These are phyloP conservation scores for Penicillium canariense DNA, from an alignment of 495 filamentous ascomycete species.

Conservation along the genomic window DNA sequence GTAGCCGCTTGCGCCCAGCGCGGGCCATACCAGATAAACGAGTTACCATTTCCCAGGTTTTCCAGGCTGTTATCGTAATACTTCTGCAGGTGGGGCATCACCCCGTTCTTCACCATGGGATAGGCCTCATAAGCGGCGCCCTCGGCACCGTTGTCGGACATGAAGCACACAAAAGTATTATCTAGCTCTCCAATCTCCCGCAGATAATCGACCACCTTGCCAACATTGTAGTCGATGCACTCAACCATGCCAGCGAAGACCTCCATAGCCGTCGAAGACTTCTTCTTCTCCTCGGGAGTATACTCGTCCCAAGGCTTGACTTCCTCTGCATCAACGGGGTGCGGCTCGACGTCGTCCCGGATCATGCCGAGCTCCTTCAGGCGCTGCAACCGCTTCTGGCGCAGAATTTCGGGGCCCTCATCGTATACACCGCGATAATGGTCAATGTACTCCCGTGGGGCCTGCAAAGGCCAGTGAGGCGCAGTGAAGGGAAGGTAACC, in stretches of 20 bases:
- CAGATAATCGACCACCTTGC: constrained; percentile 56
- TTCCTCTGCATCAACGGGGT: constrained; percentile 53
- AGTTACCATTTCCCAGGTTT: constrained; percentile 59
- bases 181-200: constrained; percentile 57
- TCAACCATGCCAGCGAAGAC: constrained; percentile 65
- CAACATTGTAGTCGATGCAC: constrained; percentile 59
- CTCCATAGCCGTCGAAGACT: constrained; percentile 58
- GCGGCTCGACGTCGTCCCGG: constrained; percentile 48
- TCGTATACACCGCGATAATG: constrained; percentile 58
- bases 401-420: constrained; percentile 53
- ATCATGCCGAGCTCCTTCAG: constrained; percentile 54
- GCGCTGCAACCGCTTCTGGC: constrained; percentile 47
- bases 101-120: constrained; percentile 52
- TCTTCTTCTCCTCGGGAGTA: constrained; percentile 47
- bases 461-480: constrained; percentile 62
- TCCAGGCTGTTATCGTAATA: constrained; percentile 62
- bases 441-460: constrained; percentile 48
- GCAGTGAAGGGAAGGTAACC: constrained; percentile 59
- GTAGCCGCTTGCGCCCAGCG: constrained; percentile 65
- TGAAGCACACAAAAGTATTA: constrained; percentile 63
- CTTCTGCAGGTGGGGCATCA: constrained; percentile 54
- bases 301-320: constrained; percentile 54
- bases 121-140: constrained; percentile 60
- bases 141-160: constrained; percentile 66
- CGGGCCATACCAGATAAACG: constrained; percentile 65